phyloP scores from a whole-genome alignment of 2,329 filamentous ascomycete genomes.

The Beauveria sp. region DNA sequence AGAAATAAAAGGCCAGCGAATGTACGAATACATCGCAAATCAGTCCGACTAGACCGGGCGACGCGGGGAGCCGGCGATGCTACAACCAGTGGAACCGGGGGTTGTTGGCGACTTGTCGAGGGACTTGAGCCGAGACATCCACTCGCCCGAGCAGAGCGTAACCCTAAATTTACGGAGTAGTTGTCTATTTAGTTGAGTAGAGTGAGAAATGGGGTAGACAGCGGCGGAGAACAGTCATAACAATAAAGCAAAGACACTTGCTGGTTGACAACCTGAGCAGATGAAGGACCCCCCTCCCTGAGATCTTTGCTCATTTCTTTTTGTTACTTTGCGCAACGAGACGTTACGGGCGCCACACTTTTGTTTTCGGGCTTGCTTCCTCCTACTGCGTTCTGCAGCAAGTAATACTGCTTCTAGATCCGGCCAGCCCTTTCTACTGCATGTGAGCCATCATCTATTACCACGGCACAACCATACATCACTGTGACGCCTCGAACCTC shows the following conservation, averaged over 20 bases:
- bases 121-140: slow-evolving; percentile 11
- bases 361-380: not conserved
- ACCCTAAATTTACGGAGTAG: not conserved
- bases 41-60: not conserved
- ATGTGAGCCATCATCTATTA: not conserved
- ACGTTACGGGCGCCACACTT: slow-evolving; percentile 5
- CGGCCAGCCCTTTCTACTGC: not conserved
- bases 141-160: slow-evolving; percentile 9
- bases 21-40: not conserved
- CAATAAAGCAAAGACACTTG: not conserved
- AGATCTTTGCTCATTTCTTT: not conserved
- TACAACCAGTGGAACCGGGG: slow-evolving; percentile 6
- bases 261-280: not conserved
- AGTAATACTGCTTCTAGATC: not conserved
- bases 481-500: slow-evolving; percentile 1
- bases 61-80: not conserved
- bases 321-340: not conserved
- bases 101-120: not conserved
- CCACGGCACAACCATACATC: not conserved
- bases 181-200: not conserved
- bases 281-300: not conserved
- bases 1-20: not conserved
- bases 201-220: not conserved
- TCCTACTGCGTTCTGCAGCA: not conserved
- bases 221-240: not conserved